These are phyloP conservation scores for Colletotrichum magnum DNA, from an alignment of 2,329 filamentous ascomycete species.

Conservation along the genomic window DNA sequence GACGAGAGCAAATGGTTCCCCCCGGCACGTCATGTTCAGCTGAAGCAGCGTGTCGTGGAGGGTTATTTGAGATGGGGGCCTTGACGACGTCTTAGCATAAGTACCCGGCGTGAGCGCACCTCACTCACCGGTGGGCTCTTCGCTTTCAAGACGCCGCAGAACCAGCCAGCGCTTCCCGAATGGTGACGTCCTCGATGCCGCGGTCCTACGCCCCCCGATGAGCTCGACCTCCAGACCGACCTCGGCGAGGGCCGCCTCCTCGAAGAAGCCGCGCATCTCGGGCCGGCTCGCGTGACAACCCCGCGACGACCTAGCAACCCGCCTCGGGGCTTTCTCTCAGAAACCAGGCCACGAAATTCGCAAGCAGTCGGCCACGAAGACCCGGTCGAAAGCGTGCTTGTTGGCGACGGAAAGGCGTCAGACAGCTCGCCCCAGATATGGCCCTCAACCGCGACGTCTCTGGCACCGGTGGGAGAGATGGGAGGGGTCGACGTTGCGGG, in stretches of 20 bases:
- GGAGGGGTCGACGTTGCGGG: slow-evolving; percentile 60
- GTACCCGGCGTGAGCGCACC: neutral
- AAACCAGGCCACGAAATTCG: slow-evolving; percentile 81
- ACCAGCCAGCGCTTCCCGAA: slow-evolving; percentile 80
- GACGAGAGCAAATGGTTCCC: slow-evolving; percentile 17
- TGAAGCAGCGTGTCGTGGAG: slow-evolving; percentile 12
- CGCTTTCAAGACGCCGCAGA: slow-evolving; percentile 67
- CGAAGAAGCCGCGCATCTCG: slow-evolving; percentile 77
- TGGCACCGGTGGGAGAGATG: slow-evolving; percentile 50
- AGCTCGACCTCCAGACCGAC: slow-evolving; percentile 72
- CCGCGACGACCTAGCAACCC: slow-evolving; percentile 75
- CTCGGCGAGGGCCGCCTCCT: slow-evolving; percentile 57
- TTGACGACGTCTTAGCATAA: slow-evolving; percentile 13
- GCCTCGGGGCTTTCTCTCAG: slow-evolving; percentile 61
- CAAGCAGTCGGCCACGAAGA: slow-evolving; percentile 80
- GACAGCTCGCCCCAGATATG: slow-evolving; percentile 75
- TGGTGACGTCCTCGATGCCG: slow-evolving; percentile 71
- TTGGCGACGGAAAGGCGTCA: slow-evolving; percentile 48
- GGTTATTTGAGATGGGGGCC: slow-evolving; percentile 5
- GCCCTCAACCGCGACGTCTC: slow-evolving; percentile 64
- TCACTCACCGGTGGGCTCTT: slow-evolving; percentile 27
- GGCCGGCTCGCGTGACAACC: slow-evolving; percentile 79
- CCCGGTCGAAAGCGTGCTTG: slow-evolving; percentile 66
- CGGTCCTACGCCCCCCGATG: slow-evolving; percentile 74
- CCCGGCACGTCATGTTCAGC: slow-evolving; percentile 9